phyloP scores from a whole-genome alignment of 306 rosid genomes.

The Alnus rubra region DNA sequence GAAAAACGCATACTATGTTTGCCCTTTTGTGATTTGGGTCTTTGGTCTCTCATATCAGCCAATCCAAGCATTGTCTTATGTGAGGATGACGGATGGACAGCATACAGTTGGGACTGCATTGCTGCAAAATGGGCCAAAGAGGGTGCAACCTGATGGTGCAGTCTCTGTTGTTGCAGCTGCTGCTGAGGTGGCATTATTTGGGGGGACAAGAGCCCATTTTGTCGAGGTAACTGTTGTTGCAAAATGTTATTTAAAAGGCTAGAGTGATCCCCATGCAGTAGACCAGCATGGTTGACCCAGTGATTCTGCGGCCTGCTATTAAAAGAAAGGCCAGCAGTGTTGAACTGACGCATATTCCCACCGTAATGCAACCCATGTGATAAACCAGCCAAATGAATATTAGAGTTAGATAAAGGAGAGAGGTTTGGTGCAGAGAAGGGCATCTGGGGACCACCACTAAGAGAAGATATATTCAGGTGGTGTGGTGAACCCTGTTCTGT shows the following conservation, averaged over 20 bases:
- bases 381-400: constrained; percentile 47
- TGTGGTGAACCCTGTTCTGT: constrained; percentile 49
- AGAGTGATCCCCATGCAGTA: constrained; percentile 57
- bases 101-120: constrained; percentile 44
- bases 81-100: constrained; percentile 40
- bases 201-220: constrained; percentile 41
- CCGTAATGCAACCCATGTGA: constrained; percentile 46
- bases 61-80: constrained; percentile 37
- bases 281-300: constrained; percentile 45
- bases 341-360: constrained; percentile 44
- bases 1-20: constrained; percentile 45
- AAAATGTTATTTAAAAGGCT: constrained; percentile 61
- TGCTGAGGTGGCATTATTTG: constrained; percentile 43
- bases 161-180: constrained; percentile 50
- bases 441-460: constrained; percentile 44
- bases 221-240: constrained; percentile 85
- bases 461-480: constrained; percentile 44
- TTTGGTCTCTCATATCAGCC: constrained; percentile 43
- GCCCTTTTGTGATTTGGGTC: constrained; percentile 49
- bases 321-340: constrained; percentile 43
- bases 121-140: constrained; percentile 52
- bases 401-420: constrained; percentile 50
- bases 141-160: constrained; percentile 44
- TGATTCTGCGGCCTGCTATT: constrained; percentile 46
- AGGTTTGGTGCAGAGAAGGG: constrained; percentile 46